phyloP scores from a whole-genome alignment of 176 grass and related monocot species.

The Carex pumila region DNA sequence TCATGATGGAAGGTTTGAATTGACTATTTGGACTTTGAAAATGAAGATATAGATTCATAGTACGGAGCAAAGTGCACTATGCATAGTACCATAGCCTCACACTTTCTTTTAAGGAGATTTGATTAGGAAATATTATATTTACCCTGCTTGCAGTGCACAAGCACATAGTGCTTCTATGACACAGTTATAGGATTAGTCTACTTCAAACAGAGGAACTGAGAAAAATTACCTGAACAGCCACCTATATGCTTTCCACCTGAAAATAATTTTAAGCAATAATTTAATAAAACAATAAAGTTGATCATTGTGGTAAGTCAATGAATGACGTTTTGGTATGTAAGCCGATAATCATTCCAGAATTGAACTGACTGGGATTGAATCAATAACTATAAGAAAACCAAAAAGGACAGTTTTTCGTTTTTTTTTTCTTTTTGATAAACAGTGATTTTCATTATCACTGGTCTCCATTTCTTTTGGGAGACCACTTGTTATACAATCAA shows the following conservation, averaged over 20 bases:
- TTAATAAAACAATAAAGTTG: constrained; percentile 10
- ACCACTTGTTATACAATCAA: neutral
- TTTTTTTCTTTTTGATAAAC: neutral
- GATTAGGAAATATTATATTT: too few species aligned
- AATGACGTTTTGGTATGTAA: neutral
- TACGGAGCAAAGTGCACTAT: too few species aligned
- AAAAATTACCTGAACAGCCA: constrained; percentile 74
- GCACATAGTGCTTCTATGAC: neutral
- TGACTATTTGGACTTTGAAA: too few species aligned
- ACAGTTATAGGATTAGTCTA: neutral
- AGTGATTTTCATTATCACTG: neutral
- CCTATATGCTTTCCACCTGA: constrained; percentile 86
- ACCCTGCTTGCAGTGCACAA: neutral
- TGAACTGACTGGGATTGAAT: neutral
- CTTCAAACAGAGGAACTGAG: neutral
- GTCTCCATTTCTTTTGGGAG: neutral
- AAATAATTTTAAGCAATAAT: constrained; percentile 12
- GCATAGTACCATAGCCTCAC: too few species aligned
- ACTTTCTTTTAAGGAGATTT: too few species aligned
- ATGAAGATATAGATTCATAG: too few species aligned
- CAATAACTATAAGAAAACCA: neutral
- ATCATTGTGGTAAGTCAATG: neutral
- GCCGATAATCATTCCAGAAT: neutral
- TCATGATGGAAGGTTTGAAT: too few species aligned
- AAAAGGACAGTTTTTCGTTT: neutral